phyloP scores from a whole-genome alignment of 495 filamentous ascomycete genomes.

The Rhypophila decipiens region DNA sequence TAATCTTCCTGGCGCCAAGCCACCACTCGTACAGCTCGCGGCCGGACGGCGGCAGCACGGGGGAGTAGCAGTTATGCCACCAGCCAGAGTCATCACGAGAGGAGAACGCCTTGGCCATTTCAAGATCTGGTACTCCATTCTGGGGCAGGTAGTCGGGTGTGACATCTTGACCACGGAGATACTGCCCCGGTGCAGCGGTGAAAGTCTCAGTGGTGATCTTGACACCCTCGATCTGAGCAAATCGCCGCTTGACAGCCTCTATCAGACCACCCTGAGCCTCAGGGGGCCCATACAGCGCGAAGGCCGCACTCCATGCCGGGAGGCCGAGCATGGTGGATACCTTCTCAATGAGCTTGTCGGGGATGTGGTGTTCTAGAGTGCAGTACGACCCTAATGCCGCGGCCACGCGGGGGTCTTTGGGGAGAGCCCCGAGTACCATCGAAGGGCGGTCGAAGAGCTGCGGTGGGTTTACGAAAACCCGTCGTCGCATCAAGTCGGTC shows the following conservation, averaged over 20 bases:
- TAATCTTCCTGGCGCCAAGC: not conserved
- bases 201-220: not conserved
- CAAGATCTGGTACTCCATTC: not conserved
- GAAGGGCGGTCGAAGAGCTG: conserved; percentile 16
- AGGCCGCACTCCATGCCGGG: conserved; percentile 29
- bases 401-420: not conserved
- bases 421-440: not conserved
- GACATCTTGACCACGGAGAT: not conserved
- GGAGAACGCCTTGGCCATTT: not conserved
- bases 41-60: conserved; percentile 1
- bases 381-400: not conserved
- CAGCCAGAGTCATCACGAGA: not conserved
- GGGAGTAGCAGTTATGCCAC: conserved; percentile 4
- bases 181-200: not conserved
- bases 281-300: conserved; percentile 36
- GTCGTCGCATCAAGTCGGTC: conserved; percentile 18
- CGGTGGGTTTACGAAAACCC: conserved; percentile 17
- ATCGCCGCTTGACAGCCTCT: conserved; percentile 19
- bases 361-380: not conserved
- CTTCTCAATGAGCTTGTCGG: not conserved
- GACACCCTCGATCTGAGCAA: conserved; percentile 15
- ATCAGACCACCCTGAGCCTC: conserved; percentile 28
- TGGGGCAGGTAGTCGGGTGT: not conserved
- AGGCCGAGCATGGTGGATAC: conserved; percentile 28
- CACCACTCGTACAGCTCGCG: not conserved